Base-by-base conservation (phyloP, 2,329 filamentous ascomycete genomes). In the Botrytis squamosa region DNA sequence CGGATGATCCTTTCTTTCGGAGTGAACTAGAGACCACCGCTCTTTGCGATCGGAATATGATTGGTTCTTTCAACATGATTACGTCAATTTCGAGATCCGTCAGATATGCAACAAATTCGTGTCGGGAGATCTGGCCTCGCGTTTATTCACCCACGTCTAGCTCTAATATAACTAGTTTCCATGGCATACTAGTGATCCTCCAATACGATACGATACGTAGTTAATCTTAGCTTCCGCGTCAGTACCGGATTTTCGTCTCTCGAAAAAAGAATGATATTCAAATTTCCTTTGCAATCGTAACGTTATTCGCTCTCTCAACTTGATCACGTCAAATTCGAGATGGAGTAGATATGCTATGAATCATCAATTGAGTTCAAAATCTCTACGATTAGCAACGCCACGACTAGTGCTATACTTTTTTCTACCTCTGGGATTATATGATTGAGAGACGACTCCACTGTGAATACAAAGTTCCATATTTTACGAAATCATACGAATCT, bases 141-240 rank as follows among this genome's bases (percentile, higher is more conserved):
- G 4, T 10, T 10, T 25, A 60, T 60, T 25, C 57, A 25, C 20
- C 1, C 20, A 60, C 4, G 2, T 14, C 2, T 25, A n/a, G 18
- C 0, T 12, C 10, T 52, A 3, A n/a, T n/a, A 12, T 0, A n/a
- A 52, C 22, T 52, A n/a, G 49, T 52, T 0, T n/a, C 10, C 10
- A 25, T n/a, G 10, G 49, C 22, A 14, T 25, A 52, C 20, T 52
- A 52, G 22, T 4, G 49, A n/a, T n/a, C 22, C 14, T n/a, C 49
- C 9, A 52, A 14, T 14, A 38, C 10, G 3, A 60, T 12, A 6
- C 3, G 8, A 60, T 12, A 6, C 3, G 8, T 8, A 12, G 4
- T 60, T 25, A 0, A 3, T 25, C 25, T 38, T 38, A 60, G 33
- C 33, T 38, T 60, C 5, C 0, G 10, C 9, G 3, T 1, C 20